phyloP scores from a whole-genome alignment of 1,284 basidiomycete genomes.

The Lentinus polychrous region DNA sequence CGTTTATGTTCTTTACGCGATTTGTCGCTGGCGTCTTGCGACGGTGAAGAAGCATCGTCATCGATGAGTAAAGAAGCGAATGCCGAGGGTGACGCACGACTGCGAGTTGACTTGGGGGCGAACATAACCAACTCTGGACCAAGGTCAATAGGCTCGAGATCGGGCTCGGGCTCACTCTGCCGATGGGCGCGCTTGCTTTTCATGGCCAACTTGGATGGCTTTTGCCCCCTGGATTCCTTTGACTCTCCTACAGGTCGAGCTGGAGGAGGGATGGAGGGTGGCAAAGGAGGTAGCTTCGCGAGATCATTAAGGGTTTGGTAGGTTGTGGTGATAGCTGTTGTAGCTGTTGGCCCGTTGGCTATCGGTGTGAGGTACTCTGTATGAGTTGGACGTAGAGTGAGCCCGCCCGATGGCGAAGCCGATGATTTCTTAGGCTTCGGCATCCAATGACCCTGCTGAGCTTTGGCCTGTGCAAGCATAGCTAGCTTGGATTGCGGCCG shows the following conservation, averaged over 20 bases:
- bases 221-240: slow-evolving; percentile 20
- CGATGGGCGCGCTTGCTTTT: slow-evolving; percentile 47
- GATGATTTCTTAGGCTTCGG: slow-evolving; percentile 19
- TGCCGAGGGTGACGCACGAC: slow-evolving; percentile 66
- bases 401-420: slow-evolving; percentile 7
- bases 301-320: slow-evolving; percentile 59
- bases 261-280: slow-evolving; percentile 13
- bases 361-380: slow-evolving; percentile 71
- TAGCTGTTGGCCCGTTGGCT: slow-evolving; percentile 67
- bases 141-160: slow-evolving; percentile 17
- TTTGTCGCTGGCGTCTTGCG: slow-evolving; percentile 28
- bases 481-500: slow-evolving; percentile 61
- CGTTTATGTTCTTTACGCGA: slow-evolving; percentile 12
- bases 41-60: slow-evolving; percentile 34
- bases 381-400: slow-evolving; percentile 19
- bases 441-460: slow-evolving; percentile 23
- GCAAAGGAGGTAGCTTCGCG: slow-evolving; percentile 17
- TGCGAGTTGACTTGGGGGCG: slow-evolving; percentile 36
- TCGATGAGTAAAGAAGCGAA: slow-evolving; percentile 68
- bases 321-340: slow-evolving; percentile 74
- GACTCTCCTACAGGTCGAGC: slow-evolving; percentile 6
- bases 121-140: slow-evolving; percentile 47
- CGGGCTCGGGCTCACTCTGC: slow-evolving; percentile 27
- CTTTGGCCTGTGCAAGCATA: slow-evolving; percentile 56
- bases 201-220: slow-evolving; percentile 60